Conservation (phyloP, 1,284 basidiomycete genomes). For the Moesziomyces globuligerus region DNA sequence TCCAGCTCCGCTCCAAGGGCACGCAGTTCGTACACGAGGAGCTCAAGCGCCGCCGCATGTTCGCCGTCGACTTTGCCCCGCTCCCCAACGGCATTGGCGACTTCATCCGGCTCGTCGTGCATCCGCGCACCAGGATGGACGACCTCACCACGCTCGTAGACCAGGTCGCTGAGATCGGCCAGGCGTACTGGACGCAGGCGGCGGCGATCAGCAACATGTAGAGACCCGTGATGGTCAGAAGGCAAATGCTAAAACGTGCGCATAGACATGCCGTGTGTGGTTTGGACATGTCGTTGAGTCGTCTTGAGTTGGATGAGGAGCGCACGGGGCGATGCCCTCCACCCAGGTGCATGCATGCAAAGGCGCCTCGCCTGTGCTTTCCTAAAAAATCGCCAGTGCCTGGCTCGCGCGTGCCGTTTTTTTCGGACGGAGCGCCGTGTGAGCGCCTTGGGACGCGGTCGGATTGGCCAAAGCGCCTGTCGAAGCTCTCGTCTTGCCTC, state of each 20-base stretch:
- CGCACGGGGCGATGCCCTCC: slow-evolving; percentile 3
- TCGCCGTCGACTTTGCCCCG: slow-evolving; percentile 64
- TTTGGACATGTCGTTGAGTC: too few species aligned
- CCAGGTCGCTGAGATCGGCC: slow-evolving; percentile 47
- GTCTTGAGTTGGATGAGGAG: neutral
- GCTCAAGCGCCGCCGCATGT: slow-evolving; percentile 44
- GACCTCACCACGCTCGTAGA: slow-evolving; percentile 48
- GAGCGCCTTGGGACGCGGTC: too few species aligned
- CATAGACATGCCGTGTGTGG: too few species aligned
- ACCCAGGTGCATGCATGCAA: slow-evolving; percentile 7
- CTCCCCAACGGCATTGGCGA: slow-evolving; percentile 49
- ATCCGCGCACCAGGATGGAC: slow-evolving; percentile 50
- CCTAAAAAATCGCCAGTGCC: neutral
- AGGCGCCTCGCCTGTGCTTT: too few species aligned
- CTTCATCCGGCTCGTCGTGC: slow-evolving; percentile 57
- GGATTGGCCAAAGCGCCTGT: slow-evolving; percentile 16
- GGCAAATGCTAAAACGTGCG: too few species aligned
- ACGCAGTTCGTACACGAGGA: slow-evolving; percentile 33
- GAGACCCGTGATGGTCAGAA: too few species aligned
- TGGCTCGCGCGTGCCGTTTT: too few species aligned
- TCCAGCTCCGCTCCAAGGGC: slow-evolving; percentile 18
- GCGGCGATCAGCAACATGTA: too few species aligned
- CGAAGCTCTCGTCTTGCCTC: too few species aligned
- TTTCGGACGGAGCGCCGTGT: too few species aligned
- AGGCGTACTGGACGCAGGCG: slow-evolving; percentile 34